Percentiles rank a stretch among this genome's conserved stretches.
These are phyloP conservation scores for Talaromyces sp. DNA, from an alignment of 2,329 filamentous ascomycete genomes.

Conservation along the genomic window DNA sequence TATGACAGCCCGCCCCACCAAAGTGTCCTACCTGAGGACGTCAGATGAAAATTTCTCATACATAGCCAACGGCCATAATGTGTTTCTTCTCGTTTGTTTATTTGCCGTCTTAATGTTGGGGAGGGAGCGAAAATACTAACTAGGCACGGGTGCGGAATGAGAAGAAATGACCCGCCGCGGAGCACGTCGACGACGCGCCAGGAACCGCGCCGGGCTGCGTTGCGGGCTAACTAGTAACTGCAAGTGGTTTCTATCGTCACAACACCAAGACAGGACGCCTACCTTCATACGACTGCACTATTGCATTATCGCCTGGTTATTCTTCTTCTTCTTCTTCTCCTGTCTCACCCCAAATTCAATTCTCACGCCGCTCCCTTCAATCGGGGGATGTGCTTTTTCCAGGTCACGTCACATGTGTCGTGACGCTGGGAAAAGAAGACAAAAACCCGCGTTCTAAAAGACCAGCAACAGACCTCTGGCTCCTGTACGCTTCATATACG, in stretches of 20 bases:
- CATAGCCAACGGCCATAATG: too few species aligned
- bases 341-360: background rate
- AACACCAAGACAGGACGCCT: background rate
- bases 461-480: background rate
- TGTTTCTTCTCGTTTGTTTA: too few species aligned
- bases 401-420: background rate
- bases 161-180: constrained; percentile 7
- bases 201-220: background rate
- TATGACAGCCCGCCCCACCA: too few species aligned
- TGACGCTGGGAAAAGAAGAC: background rate
- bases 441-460: background rate
- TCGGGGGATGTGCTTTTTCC: background rate
- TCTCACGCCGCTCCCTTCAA: background rate
- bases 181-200: constrained; percentile 11
- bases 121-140: too few species aligned
- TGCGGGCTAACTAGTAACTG: background rate
- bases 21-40: too few species aligned
- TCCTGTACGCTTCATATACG: background rate
- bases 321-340: background rate
- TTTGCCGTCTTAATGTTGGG: too few species aligned
- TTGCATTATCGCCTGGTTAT: background rate
- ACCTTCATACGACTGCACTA: background rate
- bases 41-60: too few species aligned
- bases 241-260: background rate
- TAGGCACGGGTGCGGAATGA: too few species aligned